These are phyloP conservation scores for Barbatosphaeria neglecta DNA, from an alignment of 495 filamentous ascomycete genomes.

Conservation along the genomic window DNA sequence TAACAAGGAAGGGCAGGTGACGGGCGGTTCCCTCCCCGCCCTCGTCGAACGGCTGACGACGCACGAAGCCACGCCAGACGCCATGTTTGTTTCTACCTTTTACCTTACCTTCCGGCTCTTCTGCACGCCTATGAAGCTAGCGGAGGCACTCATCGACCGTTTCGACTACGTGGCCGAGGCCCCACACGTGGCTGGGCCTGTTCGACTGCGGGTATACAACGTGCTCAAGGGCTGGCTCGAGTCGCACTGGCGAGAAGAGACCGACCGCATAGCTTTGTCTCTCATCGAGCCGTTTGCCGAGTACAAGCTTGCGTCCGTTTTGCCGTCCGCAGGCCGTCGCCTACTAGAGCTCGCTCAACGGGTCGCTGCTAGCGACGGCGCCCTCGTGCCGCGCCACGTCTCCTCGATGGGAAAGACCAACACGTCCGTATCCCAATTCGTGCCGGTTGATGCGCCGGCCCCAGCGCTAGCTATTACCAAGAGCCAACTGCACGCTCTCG, in stretches of 20 bases:
- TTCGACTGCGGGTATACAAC: conserved; percentile 88
- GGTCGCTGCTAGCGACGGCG: conserved; percentile 63
- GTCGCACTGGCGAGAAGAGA: conserved; percentile 80
- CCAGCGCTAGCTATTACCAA: conserved; percentile 61
- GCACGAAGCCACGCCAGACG: conserved; percentile 85
- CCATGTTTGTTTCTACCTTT: conserved; percentile 87
- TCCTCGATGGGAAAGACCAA: conserved; percentile 84
- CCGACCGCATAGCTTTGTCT: conserved; percentile 61
- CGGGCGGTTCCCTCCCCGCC: conserved; percentile 81
- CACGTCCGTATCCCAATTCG: conserved; percentile 55
- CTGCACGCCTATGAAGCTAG: conserved; percentile 68
- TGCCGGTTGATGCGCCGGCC: conserved; percentile 57
- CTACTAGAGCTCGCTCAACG: conserved; percentile 69
- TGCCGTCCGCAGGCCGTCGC: conserved; percentile 70
- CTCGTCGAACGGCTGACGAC: conserved; percentile 89
- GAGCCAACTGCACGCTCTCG: conserved; percentile 62
- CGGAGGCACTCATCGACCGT: conserved; percentile 69
- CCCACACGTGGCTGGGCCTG: conserved; percentile 58
- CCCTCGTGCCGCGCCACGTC: conserved; percentile 73
- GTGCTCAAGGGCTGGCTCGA: conserved; percentile 96
- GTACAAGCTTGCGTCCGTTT: conserved; percentile 48
- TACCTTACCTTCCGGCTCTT: conserved; percentile 97
- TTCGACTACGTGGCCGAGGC: conserved; percentile 85
- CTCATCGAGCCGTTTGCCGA: conserved; percentile 71
- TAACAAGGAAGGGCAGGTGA: conserved; percentile 92